Evolutionary conservation across 768 basidiomycete genomes (phyloP).

Genomic region (Tricholoma saponaceum): DNA sequence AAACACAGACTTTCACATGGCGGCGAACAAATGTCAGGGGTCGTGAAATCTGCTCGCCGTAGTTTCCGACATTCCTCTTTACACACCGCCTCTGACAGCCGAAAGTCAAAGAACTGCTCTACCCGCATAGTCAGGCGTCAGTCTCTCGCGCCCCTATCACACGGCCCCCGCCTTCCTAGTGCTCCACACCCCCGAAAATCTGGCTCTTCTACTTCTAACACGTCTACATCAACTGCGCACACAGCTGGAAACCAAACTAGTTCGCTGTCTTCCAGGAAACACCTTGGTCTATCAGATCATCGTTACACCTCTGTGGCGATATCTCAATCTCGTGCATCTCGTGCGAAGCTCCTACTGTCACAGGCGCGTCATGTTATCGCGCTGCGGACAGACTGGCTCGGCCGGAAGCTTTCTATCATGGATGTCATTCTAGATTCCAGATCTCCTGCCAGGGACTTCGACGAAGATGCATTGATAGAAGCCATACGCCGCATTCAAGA

Average conservation of each 20-base stretch:
- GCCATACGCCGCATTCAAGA: conserved; percentile 16
- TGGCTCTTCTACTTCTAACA: conserved; percentile 3
- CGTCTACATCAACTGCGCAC: not conserved
- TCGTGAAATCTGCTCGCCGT: conserved; percentile 4
- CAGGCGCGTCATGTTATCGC: conserved; percentile 25
- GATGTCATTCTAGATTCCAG: conserved; percentile 42
- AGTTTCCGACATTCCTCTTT: conserved; percentile 7
- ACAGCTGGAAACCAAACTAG: conserved; percentile 3
- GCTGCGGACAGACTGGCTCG: conserved; percentile 23
- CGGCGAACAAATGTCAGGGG: conserved; percentile 8
- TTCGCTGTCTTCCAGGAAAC: not conserved
- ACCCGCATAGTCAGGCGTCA: conserved; percentile 7
- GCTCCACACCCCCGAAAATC: conserved; percentile 1
- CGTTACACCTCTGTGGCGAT: not conserved
- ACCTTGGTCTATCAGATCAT: conserved; percentile 5
- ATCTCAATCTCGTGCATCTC: conserved; percentile 6
- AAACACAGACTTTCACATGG: conserved; percentile 12
- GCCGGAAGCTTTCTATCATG: conserved; percentile 37
- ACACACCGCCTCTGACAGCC: conserved; percentile 8
- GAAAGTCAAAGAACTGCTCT: conserved; percentile 4
- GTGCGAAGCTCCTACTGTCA: conserved; percentile 18
- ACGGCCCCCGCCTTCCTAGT: not conserved
- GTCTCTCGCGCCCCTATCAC: conserved; percentile 15
- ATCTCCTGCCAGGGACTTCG: conserved; percentile 23
- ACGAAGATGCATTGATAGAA: conserved; percentile 27